A percentile compares a stretch with the other conserved stretches of the same genome.
phyloP scores from a whole-genome alignment of 1,284 basidiomycete species.

The Ganoderma meredithae region DNA sequence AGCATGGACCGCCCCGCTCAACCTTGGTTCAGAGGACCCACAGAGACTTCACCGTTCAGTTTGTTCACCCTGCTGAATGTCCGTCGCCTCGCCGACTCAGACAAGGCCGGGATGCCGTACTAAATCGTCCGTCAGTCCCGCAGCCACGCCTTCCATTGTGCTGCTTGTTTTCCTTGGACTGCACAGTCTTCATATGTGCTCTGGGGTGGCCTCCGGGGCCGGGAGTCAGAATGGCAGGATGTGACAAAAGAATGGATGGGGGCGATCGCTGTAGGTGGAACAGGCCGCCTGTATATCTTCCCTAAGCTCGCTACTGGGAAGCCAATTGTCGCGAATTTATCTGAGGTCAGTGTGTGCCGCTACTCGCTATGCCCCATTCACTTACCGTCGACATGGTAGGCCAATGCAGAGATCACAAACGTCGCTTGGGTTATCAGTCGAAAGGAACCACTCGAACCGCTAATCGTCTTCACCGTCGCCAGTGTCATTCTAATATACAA shows the following conservation, averaged over 20 bases:
- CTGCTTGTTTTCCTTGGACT: conserved; percentile 68
- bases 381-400: conserved; percentile 12
- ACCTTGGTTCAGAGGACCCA: conserved; percentile 18
- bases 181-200: conserved; percentile 51
- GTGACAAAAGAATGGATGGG: conserved; percentile 56
- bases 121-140: conserved; percentile 20
- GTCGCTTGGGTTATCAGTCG: conserved; percentile 63
- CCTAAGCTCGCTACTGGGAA: conserved; percentile 34
- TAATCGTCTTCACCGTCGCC: conserved; percentile 60
- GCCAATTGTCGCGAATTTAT: conserved; percentile 27
- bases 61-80: conserved; percentile 45
- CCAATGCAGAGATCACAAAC: conserved; percentile 23
- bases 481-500: conserved; percentile 63
- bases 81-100: conserved; percentile 25
- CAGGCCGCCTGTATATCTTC: conserved; percentile 47
- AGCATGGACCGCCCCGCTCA: conserved; percentile 1
- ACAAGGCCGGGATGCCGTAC: neutral
- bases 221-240: conserved; percentile 50
- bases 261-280: conserved; percentile 57
- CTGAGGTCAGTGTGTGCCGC: conserved; percentile 15
- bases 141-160: conserved; percentile 33
- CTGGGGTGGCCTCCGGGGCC: conserved; percentile 53
- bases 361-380: neutral
- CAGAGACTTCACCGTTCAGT: conserved; percentile 44
- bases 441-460: conserved; percentile 54